Evolutionary conservation across 2,329 filamentous ascomycete species (phyloP).

Genomic region (Daldinia sp.): DNA sequence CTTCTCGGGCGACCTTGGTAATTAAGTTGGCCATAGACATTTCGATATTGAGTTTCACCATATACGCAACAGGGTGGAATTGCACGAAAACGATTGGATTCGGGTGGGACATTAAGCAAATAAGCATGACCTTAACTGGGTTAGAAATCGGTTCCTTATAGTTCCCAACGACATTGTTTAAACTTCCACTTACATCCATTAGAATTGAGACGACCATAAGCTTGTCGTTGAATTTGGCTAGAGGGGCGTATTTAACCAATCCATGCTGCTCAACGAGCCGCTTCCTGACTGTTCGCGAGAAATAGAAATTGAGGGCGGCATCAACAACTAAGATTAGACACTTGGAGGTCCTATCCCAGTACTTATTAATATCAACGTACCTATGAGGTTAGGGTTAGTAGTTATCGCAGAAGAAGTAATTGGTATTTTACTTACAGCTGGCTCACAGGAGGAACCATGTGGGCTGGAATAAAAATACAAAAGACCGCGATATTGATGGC

Average conservation of each 20-base stretch:
- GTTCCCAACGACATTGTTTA: background rate
- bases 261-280: constrained; percentile 57
- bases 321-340: constrained; percentile 61
- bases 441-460: constrained; percentile 51
- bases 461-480: constrained; percentile 63
- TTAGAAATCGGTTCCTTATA: background rate
- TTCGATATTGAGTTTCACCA: constrained; percentile 40
- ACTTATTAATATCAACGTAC: constrained; percentile 55
- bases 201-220: constrained; percentile 59
- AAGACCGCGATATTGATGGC: constrained; percentile 63
- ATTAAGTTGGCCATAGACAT: constrained; percentile 36
- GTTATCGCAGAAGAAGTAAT: background rate
- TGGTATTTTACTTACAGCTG: constrained; percentile 42
- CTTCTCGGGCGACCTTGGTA: constrained; percentile 17
- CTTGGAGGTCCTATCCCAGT: constrained; percentile 64
- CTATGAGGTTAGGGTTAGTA: constrained; percentile 35
- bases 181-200: constrained; percentile 54
- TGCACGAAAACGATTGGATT: constrained; percentile 34
- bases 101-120: constrained; percentile 31
- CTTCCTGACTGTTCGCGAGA: constrained; percentile 56
- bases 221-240: constrained; percentile 59
- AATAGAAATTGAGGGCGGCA: constrained; percentile 60
- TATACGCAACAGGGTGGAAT: constrained; percentile 35
- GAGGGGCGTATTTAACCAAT: constrained; percentile 58
- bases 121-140: constrained; percentile 33